Percentiles rank a stretch among this genome's conserved stretches.
phyloP scores from a whole-genome alignment of 2,329 filamentous ascomycete species.

The Cordyceps cicadae region DNA sequence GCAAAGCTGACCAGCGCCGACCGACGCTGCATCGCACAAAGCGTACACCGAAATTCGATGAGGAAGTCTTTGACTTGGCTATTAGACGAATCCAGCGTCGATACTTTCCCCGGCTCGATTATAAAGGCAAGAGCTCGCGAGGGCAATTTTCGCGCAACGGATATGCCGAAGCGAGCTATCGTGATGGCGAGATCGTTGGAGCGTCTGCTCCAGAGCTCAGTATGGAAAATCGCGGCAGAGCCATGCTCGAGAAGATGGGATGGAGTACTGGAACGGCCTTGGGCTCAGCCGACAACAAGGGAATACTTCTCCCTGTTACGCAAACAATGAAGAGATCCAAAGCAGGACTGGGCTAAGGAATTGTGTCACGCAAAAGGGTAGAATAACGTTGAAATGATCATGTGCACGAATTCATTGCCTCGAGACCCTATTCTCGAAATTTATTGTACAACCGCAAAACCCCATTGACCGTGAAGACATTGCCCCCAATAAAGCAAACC shows the following conservation, averaged over 20 bases:
- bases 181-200: slow-evolving; percentile 83
- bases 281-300: slow-evolving; percentile 74
- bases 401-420: slow-evolving; percentile 55
- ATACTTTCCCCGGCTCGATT: slow-evolving; percentile 48
- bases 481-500: slow-evolving; percentile 58
- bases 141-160: slow-evolving; percentile 18
- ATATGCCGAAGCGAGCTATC: slow-evolving; percentile 48
- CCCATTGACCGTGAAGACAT: slow-evolving; percentile 62
- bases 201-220: slow-evolving; percentile 77
- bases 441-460: slow-evolving; percentile 69
- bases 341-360: slow-evolving; percentile 62
- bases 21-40: slow-evolving; percentile 69
- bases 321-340: slow-evolving; percentile 83
- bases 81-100: slow-evolving; percentile 40
- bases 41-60: slow-evolving; percentile 53
- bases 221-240: slow-evolving; percentile 70
- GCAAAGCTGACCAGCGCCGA: slow-evolving; percentile 63
- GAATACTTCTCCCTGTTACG: slow-evolving; percentile 75
- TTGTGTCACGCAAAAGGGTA: slow-evolving; percentile 12
- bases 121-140: slow-evolving; percentile 27
- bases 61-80: slow-evolving; percentile 43
- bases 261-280: slow-evolving; percentile 83
- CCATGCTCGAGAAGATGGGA: slow-evolving; percentile 94
- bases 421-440: slow-evolving; percentile 55
- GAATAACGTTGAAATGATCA: slow-evolving; percentile 32